Base-by-base conservation (phyloP, 108 stramenopile species). In the Cyclotella kingstonii region DNA sequence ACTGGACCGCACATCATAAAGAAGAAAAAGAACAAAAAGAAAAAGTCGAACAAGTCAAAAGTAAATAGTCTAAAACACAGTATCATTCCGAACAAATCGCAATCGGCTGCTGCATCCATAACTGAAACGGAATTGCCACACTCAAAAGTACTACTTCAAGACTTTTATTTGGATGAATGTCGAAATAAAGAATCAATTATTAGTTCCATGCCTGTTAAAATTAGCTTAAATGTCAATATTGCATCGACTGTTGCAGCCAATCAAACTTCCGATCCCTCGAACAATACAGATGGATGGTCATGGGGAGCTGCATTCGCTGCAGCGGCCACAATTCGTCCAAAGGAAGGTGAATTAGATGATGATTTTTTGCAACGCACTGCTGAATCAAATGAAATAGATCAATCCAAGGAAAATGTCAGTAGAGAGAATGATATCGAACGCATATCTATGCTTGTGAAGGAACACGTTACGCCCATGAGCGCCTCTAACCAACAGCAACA, bases 291-390 rank as follows among this genome's bases (percentile, higher is more conserved):
- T n/a, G 54, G 65, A 27, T 52, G 34, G 29, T 75, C 78, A 34
- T 80, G 79, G 79, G 69, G 64, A 23, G 31, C 74, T 35, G 79
- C 70, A 0, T 80, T 80, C 56, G 66, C 64, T 3, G 58, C 63
- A 25, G 79, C 79, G 27, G 70, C 69, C 10, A 56, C 46, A 7
- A 54, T 80, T 34, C 64, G 41, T 52, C 74, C 69, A 18, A 41
- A 73, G 22, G 71, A 68, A 5, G 41, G 39, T 50, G 56, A 71
- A 48, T 53, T 80, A 19, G 79, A 71, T 39, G 79, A 77, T 18
- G 55, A 79, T 23, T 76, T 76, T 34, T 66, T 77, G 34, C 34
- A 26, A 21, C 47, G 49, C 18, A 38, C 54, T 12, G 19, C 52
- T 15, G 55, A 57, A 23, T 27, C 57, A 8, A 44, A 49, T 34